Evolutionary conservation across 1,139 yeast species (phyloP).

Genomic region (Kurtzmaniella quercitrusa): DNA sequence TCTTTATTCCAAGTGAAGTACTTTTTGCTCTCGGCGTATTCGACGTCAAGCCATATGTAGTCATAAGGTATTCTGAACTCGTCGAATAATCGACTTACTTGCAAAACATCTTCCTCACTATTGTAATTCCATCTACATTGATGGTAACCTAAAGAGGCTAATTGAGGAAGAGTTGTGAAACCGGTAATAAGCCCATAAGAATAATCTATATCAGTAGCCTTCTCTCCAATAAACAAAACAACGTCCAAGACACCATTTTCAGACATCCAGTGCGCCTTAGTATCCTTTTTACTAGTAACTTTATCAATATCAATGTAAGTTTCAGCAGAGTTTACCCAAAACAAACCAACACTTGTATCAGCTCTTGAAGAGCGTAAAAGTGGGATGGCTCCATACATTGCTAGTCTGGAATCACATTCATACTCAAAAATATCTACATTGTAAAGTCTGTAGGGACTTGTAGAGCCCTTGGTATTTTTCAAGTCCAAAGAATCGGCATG

Average conservation of each 20-base stretch:
- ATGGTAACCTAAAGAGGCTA: conserved; percentile 84
- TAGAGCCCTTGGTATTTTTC: conserved; percentile 55
- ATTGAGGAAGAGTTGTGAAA: conserved; percentile 65
- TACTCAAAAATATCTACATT: conserved; percentile 96
- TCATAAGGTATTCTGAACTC: conserved; percentile 77
- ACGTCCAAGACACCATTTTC: conserved; percentile 84
- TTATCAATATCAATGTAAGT: conserved; percentile 75
- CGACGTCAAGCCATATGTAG: conserved; percentile 92
- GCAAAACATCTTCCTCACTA: conserved; percentile 77
- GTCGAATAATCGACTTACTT: conserved; percentile 68
- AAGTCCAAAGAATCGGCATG: conserved; percentile 80
- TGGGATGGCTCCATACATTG: conserved; percentile 96
- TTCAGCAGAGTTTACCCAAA: conserved; percentile 93
- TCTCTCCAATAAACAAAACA: conserved; percentile 59
- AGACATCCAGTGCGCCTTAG: conserved; percentile 84
- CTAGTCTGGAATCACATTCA: conserved; percentile 71
- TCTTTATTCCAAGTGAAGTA: conserved; percentile 88
- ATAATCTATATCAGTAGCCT: conserved; percentile 56
- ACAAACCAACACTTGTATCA: conserved; percentile 63
- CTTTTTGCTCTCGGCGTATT: conserved; percentile 79
- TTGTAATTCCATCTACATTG: conserved; percentile 98
- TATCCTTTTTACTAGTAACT: conserved; percentile 18
- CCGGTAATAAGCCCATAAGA: conserved; percentile 78
- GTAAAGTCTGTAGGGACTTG: conserved; percentile 73
- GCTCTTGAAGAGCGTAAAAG: conserved; percentile 68